Base-by-base conservation (phyloP, 1,284 basidiomycete species). In the Irpex sp. region DNA sequence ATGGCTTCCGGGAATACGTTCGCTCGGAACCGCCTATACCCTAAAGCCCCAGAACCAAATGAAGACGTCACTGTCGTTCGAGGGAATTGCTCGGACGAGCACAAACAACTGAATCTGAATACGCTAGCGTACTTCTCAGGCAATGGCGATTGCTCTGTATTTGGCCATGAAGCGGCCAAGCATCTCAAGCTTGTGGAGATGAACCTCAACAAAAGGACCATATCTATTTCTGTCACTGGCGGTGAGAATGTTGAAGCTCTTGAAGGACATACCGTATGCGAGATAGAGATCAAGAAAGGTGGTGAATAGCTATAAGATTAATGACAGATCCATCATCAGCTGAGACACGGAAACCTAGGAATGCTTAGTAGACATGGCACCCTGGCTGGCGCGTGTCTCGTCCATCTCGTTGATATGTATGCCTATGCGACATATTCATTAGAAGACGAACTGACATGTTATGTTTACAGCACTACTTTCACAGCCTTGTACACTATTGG, bases 341-440 rank as follows among this genome's bases (percentile, higher is more conserved):
- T 49, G 26, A 21, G 49, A 21, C 57, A 43, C 37, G 26, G 59
- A 37, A 46, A 43, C 47, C 54, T 50, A 74, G 73, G 61, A 3
- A 73, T 73, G 73, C 66, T 73, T 13, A 73, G 73, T 57, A 67
- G 70, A 6, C 69, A 71, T 11, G 63, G 57, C 19, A 54, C 65
- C 5, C 59, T 74, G 4, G 62, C 72, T 1, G 73, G 73, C 0
- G 65, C 66, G 1, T 72, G 69, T 51, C 66, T 68, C 5, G 63
- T 62, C 19, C 68, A 68, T 55, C 54, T 73, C 36, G 43, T 74
- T 17, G 73, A 74, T 56, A 60, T 71, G 73, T 74, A 63, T 58
- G 73, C 65, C 4, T 26, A 8, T 9, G 50, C 13, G 7, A 57
- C 31, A 37, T 54, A 15, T 58, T 19, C 49, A 50, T 26, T 4